Percentiles rank a stretch among this genome's conserved stretches.
These are phyloP conservation scores for Diplocarpon rosae DNA, from an alignment of 2,329 filamentous ascomycete genomes.

Conservation along the genomic window DNA sequence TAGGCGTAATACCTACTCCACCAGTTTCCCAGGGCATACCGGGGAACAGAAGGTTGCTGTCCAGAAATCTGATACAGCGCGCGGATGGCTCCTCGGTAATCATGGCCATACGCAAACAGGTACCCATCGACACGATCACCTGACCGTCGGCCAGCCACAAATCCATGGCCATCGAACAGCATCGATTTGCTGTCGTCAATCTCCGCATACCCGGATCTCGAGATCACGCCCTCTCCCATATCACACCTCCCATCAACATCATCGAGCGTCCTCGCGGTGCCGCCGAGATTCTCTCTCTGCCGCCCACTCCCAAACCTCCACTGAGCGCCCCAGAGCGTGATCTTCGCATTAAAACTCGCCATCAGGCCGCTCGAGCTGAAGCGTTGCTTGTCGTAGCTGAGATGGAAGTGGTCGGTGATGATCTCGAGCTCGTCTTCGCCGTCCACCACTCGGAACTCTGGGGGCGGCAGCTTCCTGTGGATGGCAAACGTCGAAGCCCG, in stretches of 20 bases:
- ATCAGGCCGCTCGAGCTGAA: slow-evolving; percentile 42
- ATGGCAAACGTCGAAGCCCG: slow-evolving; percentile 51
- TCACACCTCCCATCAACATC: slow-evolving; percentile 38
- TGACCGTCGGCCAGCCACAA: slow-evolving; percentile 35
- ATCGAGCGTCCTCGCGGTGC: slow-evolving; percentile 44
- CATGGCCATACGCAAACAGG: slow-evolving; percentile 47
- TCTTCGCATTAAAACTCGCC: slow-evolving; percentile 10
- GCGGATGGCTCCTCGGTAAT: slow-evolving; percentile 43
- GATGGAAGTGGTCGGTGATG: slow-evolving; percentile 41
- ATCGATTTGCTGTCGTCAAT: slow-evolving; percentile 45
- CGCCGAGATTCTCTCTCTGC: slow-evolving; percentile 31
- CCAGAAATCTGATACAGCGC: slow-evolving; percentile 46
- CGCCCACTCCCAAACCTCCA: slow-evolving; percentile 41
- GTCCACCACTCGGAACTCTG: slow-evolving; percentile 38
- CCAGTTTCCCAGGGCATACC: slow-evolving; percentile 53
- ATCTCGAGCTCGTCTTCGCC: slow-evolving; percentile 39
- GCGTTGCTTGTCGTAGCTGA: slow-evolving; percentile 45
- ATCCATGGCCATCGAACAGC: slow-evolving; percentile 43
- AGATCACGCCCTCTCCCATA: slow-evolving; percentile 40
- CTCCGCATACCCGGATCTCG: slow-evolving; percentile 37
- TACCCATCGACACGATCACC: slow-evolving; percentile 46
- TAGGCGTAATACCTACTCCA: slow-evolving; percentile 55
- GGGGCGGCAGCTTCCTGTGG: slow-evolving; percentile 38
- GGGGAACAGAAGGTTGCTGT: slow-evolving; percentile 41
- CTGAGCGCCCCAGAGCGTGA: slow-evolving; percentile 29